phyloP scores from a whole-genome alignment of 2,329 filamentous ascomycete species.

The Bipolaris bicolor region DNA sequence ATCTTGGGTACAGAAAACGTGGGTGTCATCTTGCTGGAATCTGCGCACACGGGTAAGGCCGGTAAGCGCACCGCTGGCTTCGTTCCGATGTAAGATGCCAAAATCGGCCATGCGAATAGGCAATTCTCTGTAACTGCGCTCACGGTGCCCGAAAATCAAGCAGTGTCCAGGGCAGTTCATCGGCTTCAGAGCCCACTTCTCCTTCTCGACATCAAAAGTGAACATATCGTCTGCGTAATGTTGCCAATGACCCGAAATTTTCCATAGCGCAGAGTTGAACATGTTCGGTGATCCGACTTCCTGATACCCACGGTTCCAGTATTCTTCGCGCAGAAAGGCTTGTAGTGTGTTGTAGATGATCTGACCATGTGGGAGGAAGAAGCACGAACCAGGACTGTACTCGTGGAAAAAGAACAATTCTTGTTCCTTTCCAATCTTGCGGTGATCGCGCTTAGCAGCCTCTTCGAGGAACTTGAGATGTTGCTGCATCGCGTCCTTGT shows the following conservation, averaged over 20 bases:
- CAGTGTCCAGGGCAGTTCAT: slow-evolving; percentile 99
- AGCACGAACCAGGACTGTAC: slow-evolving; percentile 87
- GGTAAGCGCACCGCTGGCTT: slow-evolving; percentile 87
- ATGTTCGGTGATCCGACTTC: slow-evolving; percentile 97
- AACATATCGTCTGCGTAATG: slow-evolving; percentile 96
- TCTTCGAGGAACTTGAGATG: slow-evolving; percentile 96
- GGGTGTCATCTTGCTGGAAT: slow-evolving; percentile 95
- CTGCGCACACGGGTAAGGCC: slow-evolving; percentile 90
- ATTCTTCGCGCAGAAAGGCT: slow-evolving; percentile 81
- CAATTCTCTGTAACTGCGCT: slow-evolving; percentile 86
- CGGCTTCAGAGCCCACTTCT: slow-evolving; percentile 84
- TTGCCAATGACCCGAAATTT: slow-evolving; percentile 92
- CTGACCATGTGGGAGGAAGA: slow-evolving; percentile 91
- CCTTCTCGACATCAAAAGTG: slow-evolving; percentile 82
- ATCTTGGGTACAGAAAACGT: slow-evolving; percentile 90
- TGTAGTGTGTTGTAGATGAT: slow-evolving; percentile 91
- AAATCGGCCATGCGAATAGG: slow-evolving; percentile 95
- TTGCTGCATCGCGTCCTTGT: slow-evolving; percentile 92
- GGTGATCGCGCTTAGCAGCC: slow-evolving; percentile 95
- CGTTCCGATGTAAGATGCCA: slow-evolving; percentile 92
- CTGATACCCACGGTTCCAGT: slow-evolving; percentile 90
- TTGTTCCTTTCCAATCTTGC: slow-evolving; percentile 92
- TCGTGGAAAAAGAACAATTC: slow-evolving; percentile 98
- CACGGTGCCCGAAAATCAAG: slow-evolving; percentile 81
- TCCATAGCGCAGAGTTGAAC: slow-evolving; percentile 93